A percentile compares a stretch with the other conserved stretches of the same genome.
Evolutionary conservation across 257 asterid genomes (phyloP).

Genomic region (Leonotis leonurus): DNA sequence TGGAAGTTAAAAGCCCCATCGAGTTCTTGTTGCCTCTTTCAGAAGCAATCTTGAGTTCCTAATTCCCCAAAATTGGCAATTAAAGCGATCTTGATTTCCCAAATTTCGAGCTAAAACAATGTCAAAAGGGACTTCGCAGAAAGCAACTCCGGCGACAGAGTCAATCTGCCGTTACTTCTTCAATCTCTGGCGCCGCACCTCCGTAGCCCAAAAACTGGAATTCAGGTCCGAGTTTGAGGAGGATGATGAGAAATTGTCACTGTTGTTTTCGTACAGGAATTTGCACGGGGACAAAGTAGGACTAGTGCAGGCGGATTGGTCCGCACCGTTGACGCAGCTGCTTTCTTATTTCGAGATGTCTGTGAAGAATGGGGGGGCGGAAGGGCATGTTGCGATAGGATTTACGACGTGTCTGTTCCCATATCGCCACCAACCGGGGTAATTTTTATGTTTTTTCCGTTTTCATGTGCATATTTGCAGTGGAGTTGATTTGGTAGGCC

Average conservation of each 20-base stretch:
- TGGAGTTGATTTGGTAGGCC: neutral
- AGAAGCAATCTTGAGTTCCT: constrained; percentile 14
- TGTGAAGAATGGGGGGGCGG: constrained; percentile 73
- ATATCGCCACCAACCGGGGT: constrained; percentile 92
- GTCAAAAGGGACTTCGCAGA: constrained; percentile 40
- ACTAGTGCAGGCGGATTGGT: constrained; percentile 72
- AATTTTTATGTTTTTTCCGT: neutral
- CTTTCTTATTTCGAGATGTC: constrained; percentile 77
- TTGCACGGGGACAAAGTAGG: constrained; percentile 89
- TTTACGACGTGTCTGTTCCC: constrained; percentile 69
- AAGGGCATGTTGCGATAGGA: constrained; percentile 83
- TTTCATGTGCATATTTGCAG: neutral
- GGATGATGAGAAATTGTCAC: constrained; percentile 56
- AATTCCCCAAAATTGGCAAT: neutral
- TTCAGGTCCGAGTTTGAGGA: constrained; percentile 25
- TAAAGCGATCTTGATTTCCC: constrained; percentile 23
- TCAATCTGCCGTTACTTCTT: constrained; percentile 62
- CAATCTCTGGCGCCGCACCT: constrained; percentile 55
- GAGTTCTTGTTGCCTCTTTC: neutral
- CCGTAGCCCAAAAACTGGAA: constrained; percentile 38
- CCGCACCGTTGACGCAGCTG: constrained; percentile 72
- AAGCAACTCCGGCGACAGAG: constrained; percentile 36
- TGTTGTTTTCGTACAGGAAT: constrained; percentile 45
- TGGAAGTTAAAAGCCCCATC: neutral
- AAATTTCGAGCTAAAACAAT: constrained; percentile 11